phyloP scores from a whole-genome alignment of 2,329 filamentous ascomycete species.

The Dactylellina parvicollis region DNA sequence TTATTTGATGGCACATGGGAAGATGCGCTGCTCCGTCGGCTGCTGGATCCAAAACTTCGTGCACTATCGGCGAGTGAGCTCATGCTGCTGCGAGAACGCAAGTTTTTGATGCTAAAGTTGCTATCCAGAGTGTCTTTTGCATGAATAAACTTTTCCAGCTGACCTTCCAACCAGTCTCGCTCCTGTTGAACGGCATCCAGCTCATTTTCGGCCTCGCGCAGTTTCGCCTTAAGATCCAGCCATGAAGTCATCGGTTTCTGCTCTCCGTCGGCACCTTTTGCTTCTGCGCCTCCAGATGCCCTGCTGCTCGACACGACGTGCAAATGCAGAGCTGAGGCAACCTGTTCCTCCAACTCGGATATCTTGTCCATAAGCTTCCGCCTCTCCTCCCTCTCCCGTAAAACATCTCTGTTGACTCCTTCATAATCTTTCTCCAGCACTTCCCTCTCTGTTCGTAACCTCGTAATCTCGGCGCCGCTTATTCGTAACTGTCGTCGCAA shows the following conservation, averaged over 20 bases:
- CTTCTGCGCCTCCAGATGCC: constrained; percentile 7
- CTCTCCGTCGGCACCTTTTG: constrained; percentile 9
- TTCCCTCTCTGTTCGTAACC: constrained; percentile 51
- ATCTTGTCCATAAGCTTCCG: constrained; percentile 53
- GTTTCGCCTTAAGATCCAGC: constrained; percentile 50
- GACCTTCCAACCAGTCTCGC: constrained; percentile 48
- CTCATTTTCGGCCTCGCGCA: constrained; percentile 49
- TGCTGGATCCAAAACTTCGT: constrained; percentile 41
- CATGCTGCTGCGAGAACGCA: constrained; percentile 48
- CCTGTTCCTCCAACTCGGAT: constrained; percentile 42
- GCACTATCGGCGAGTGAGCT: constrained; percentile 43
- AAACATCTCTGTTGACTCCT: constrained; percentile 37
- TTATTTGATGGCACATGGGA: constrained; percentile 38
- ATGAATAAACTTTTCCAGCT: constrained; percentile 52
- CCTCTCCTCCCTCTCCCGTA: constrained; percentile 38
- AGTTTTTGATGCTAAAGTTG: constrained; percentile 49
- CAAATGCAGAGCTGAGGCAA: constrained; percentile 47
- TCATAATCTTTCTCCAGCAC: constrained; percentile 51
- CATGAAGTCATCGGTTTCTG: constrained; percentile 43
- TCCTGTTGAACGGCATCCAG: constrained; percentile 50
- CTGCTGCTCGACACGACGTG: constrained; percentile 45
- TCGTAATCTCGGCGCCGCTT: constrained; percentile 51
- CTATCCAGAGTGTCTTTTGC: constrained; percentile 51
- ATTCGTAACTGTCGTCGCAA: constrained; percentile 53
- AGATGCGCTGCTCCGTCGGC: constrained; percentile 48